Conservation (phyloP, 2,329 filamentous ascomycete genomes). For the Ceratocystis eucalypticola region DNA sequence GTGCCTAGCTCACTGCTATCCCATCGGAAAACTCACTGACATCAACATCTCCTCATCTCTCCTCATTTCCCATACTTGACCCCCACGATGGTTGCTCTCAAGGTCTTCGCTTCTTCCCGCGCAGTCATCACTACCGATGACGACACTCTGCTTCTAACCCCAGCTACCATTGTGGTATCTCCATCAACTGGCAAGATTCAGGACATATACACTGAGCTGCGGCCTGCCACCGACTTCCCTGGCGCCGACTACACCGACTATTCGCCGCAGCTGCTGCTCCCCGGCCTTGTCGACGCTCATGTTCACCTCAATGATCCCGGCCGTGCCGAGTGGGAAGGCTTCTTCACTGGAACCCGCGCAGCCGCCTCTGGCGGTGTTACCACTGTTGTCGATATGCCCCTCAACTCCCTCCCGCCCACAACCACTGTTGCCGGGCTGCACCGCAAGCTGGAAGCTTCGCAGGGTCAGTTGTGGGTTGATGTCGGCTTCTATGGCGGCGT, state of each 20-base stretch:
- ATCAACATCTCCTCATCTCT: not conserved
- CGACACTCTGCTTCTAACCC: conserved; percentile 49
- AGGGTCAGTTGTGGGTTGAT: conserved; percentile 91
- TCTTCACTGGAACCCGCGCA: conserved; percentile 84
- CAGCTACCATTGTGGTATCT: conserved; percentile 73
- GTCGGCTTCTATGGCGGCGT: conserved; percentile 97
- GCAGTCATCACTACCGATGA: conserved; percentile 63
- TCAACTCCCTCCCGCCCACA: conserved; percentile 93
- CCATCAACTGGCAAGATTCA: conserved; percentile 70
- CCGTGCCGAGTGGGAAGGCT: conserved; percentile 95
- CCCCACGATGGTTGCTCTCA: conserved; percentile 7
- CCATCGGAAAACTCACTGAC: too few species aligned
- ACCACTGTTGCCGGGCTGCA: conserved; percentile 72
- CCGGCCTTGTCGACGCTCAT: conserved; percentile 89
- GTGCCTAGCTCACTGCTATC: not conserved
- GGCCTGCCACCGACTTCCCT: conserved; percentile 66
- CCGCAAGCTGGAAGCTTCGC: conserved; percentile 72
- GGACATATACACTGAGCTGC: conserved; percentile 56
- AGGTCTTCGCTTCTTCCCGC: conserved; percentile 68
- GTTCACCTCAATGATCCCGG: conserved; percentile 97
- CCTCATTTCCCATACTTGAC: not conserved
- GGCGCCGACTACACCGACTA: conserved; percentile 65
- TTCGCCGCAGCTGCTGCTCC: conserved; percentile 70
- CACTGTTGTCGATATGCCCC: conserved; percentile 92
- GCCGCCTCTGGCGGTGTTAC: conserved; percentile 94